A percentile compares a stretch with the other conserved stretches of the same genome.
phyloP scores from a whole-genome alignment of 1,139 yeast species.

The Williopsis jadinii region DNA sequence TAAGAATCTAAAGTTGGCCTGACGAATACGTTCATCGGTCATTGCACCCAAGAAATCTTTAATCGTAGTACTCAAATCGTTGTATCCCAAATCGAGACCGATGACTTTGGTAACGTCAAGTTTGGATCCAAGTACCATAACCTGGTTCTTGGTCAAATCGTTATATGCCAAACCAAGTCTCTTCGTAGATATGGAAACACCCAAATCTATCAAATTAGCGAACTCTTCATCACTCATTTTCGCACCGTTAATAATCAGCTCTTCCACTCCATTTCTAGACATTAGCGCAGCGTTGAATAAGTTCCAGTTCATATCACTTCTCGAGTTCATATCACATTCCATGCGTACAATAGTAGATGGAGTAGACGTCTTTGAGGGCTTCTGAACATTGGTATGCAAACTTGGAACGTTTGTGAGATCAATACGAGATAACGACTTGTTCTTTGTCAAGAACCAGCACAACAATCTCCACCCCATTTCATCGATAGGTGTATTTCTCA shows the following conservation, averaged over 20 bases:
- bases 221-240: constrained; percentile 51
- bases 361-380: constrained; percentile 30
- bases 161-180: constrained; percentile 68
- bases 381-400: constrained; percentile 49
- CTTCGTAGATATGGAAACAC: constrained; percentile 42
- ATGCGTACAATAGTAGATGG: constrained; percentile 37
- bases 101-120: constrained; percentile 15
- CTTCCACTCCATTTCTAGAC: constrained; percentile 68
- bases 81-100: constrained; percentile 69
- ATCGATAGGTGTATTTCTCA: constrained; percentile 66
- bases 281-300: constrained; percentile 61
- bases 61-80: constrained; percentile 53
- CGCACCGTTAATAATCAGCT: constrained; percentile 65
- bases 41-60: constrained; percentile 41
- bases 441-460: constrained; percentile 64
- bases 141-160: constrained; percentile 44
- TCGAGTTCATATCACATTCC: constrained; percentile 48
- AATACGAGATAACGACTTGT: constrained; percentile 44
- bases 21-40: constrained; percentile 19
- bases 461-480: constrained; percentile 64
- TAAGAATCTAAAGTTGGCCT: constrained; percentile 33
- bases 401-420: constrained; percentile 72
- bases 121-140: constrained; percentile 37
- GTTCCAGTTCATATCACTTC: constrained; percentile 76
- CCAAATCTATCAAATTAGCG: constrained; percentile 48